Percentiles rank a stretch among this genome's conserved stretches.
phyloP scores from a whole-genome alignment of 495 filamentous ascomycete species.

The Tuber calosporum region DNA sequence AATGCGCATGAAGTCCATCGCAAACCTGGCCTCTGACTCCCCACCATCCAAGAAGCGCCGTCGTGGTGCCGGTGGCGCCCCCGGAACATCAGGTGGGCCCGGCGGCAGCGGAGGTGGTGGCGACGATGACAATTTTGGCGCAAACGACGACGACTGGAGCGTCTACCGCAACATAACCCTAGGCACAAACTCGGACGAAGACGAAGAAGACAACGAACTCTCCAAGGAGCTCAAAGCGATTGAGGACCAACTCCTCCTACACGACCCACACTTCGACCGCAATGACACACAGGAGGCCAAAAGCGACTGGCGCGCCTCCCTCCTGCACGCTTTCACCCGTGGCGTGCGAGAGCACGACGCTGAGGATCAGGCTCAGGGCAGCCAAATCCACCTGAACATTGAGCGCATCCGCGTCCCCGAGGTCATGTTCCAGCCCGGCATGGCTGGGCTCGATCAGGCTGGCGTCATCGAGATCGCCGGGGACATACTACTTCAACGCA shows the following conservation, averaged over 20 bases:
- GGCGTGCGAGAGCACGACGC: constrained; percentile 81
- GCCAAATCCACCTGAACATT: constrained; percentile 91
- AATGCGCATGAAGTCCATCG: constrained; percentile 97
- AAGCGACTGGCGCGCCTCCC: constrained; percentile 83
- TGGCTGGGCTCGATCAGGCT: constrained; percentile 91
- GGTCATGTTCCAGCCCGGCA: constrained; percentile 88
- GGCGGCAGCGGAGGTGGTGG: constrained; percentile 16
- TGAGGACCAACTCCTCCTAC: constrained; percentile 74
- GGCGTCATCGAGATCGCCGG: constrained; percentile 83
- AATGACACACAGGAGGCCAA: constrained; percentile 86
- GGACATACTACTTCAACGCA: constrained; percentile 72
- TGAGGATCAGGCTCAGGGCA: constrained; percentile 67
- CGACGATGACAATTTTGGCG: constrained; percentile 88
- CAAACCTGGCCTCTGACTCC: constrained; percentile 85
- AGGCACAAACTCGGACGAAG: constrained; percentile 59
- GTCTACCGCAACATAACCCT: constrained; percentile 87
- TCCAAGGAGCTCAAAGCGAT: constrained; percentile 60
- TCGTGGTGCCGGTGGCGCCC: constrained; percentile 50
- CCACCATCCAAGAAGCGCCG: constrained; percentile 71
- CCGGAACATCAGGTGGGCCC: constrained; percentile 9
- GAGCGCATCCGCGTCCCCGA: constrained; percentile 95
- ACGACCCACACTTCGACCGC: constrained; percentile 82
- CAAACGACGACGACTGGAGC: constrained; percentile 95
- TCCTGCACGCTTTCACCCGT: constrained; percentile 80
- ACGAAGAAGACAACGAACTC: constrained; percentile 74